Evolutionary conservation across 2,329 filamentous ascomycete species (phyloP), one percentile per base, ranked within the genome.

Genomic region (Sodiomyces alkalinus): DNA sequence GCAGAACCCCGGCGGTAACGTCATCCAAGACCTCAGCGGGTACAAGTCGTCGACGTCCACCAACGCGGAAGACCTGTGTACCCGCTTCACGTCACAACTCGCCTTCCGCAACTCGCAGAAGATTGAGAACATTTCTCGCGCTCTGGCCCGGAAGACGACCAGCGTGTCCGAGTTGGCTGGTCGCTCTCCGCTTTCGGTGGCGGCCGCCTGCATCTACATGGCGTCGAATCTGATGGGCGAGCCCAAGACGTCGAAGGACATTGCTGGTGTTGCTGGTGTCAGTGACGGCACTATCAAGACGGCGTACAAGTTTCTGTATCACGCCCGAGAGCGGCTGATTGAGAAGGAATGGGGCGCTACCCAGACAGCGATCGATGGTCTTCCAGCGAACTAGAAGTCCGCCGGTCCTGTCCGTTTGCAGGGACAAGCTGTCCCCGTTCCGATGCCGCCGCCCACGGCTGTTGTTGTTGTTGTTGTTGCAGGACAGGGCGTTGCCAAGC

Each of bases 241-340:
- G 40, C 63, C 73, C 13, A 80, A 80, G 44, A 63, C 71, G 6
- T 79, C 83, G n/a, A 86, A 86, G 51, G 80, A 92, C 35, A 94
- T 98, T 42, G 80, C 83, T 5, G 53, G 56, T 15, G 77, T 90
- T 12, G 83, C 81, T 1, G 82, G 83, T 39, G 90, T 98, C 17
- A 94, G 85, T 49, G 92, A 98, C 47, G 86, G 90, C 31, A 98
- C 90, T 0, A 93, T 98, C 43, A 86, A 92, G 45, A 92, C 82
- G 16, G 86, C 87, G 0, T 98, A 96, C 62, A 90, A 90, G 48
- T 75, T 80, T 45, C 64, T 98, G 27, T 87, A 86, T 48, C 63
- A 66, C 12, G 74, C 78, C 27, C 71, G 74, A 28, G 74, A 87
- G 31, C 64, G 70, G 36, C 57, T 98, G 33, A 71, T 94, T 43